These are phyloP conservation scores for Fusarium scirpi DNA, from an alignment of 2,329 filamentous ascomycete genomes.

Conservation along the genomic window DNA sequence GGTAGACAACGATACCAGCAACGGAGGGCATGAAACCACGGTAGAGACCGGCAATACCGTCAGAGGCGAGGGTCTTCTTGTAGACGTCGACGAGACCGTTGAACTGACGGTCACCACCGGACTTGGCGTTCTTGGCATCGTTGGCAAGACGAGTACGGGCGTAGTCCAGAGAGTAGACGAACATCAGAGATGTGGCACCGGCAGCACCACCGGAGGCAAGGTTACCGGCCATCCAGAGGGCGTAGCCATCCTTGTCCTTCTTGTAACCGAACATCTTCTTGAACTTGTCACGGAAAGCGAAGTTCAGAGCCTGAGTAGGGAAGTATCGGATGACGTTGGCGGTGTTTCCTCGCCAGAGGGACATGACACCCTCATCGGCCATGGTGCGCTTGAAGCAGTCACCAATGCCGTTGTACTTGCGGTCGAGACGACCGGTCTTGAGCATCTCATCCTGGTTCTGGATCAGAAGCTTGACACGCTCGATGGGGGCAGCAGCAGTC, in stretches of 20 bases:
- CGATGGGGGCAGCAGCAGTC: constrained; percentile 99
- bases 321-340: constrained; percentile 99
- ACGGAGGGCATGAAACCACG: constrained; percentile 99
- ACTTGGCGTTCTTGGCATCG: constrained; percentile 99
- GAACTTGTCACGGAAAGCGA: constrained; percentile 99
- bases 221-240: constrained; percentile 99
- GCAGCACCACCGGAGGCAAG: constrained; percentile 99
- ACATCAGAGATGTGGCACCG: constrained; percentile 99
- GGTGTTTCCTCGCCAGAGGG: constrained; percentile 99
- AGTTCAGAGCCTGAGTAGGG: constrained; percentile 99
- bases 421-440: constrained; percentile 97
- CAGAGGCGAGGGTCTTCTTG: constrained; percentile 99
- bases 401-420: constrained; percentile 91
- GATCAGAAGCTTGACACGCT: constrained; percentile 99
- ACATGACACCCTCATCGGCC: constrained; percentile 90
- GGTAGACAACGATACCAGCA: constrained; percentile 99
- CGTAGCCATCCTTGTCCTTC: constrained; percentile 99
- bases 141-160: constrained; percentile 99
- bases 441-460: constrained; percentile 99
- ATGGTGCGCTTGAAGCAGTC: constrained; percentile 97
- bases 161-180: constrained; percentile 99
- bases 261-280: constrained; percentile 99
- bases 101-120: constrained; percentile 98
- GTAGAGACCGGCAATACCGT: constrained; percentile 99
- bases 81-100: constrained; percentile 99